Conservation (phyloP, 306 rosid species). For the Lathyrus aphaca region DNA sequence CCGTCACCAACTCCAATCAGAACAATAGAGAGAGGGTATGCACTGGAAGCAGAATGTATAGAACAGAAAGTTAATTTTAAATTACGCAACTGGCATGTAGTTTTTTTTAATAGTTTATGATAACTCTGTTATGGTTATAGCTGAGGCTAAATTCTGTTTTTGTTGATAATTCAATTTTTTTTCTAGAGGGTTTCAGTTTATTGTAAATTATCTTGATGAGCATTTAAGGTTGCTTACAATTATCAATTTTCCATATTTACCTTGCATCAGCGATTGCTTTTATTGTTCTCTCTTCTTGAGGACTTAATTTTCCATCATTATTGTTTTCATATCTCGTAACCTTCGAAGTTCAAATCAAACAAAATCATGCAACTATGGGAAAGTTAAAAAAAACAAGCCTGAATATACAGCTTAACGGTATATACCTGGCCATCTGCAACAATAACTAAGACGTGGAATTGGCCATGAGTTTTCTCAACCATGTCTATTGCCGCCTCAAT, state of each 20-base stretch:
- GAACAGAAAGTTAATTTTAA: conserved; percentile 5
- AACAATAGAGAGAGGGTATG: conserved; percentile 76
- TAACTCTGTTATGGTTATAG: conserved; percentile 1
- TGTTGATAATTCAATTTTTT: not conserved
- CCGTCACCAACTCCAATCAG: conserved; percentile 94
- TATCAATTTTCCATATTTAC: conserved; percentile 43
- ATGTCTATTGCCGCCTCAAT: conserved; percentile 82
- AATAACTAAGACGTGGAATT: conserved; percentile 80
- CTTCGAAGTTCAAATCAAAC: conserved; percentile 43
- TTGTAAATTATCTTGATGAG: not conserved
- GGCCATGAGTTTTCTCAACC: conserved; percentile 81
- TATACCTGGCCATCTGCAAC: conserved; percentile 87
- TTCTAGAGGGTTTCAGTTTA: not conserved
- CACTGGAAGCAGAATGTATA: conserved; percentile 47
- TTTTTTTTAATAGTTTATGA: conserved; percentile 4
- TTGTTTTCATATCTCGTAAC: conserved; percentile 65
- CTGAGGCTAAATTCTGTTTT: conserved; percentile 2
- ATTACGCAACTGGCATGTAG: conserved; percentile 28
- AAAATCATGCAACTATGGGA: not conserved
- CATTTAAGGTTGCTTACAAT: conserved; percentile 12
- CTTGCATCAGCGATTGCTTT: conserved; percentile 76
- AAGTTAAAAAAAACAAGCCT: not conserved
- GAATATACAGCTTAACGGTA: not conserved
- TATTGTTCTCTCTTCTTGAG: conserved; percentile 84
- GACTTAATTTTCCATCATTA: conserved; percentile 58